Evolutionary conservation across 768 basidiomycete genomes (phyloP).

Genomic region (Nidula microcarpa): DNA sequence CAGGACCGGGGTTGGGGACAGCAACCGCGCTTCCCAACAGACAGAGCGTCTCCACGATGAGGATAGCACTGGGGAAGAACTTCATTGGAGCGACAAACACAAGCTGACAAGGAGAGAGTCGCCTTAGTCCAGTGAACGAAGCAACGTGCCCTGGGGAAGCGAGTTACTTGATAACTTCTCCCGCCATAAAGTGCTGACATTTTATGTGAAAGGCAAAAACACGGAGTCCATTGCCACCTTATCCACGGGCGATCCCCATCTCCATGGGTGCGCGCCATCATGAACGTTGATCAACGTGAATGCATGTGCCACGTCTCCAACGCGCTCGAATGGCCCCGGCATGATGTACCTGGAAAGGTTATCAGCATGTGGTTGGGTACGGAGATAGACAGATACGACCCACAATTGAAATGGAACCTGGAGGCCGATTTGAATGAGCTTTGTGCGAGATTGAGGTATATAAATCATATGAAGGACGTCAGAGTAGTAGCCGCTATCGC

Average conservation of each 20-base stretch:
- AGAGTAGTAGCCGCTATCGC: too few relatives aligned
- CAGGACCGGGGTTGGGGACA: neutral
- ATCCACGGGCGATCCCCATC: neutral
- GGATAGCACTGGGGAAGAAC: neutral
- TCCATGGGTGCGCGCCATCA: neutral
- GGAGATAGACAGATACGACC: neutral
- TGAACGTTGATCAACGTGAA: neutral
- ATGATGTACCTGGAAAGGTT: neutral
- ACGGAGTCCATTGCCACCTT: neutral
- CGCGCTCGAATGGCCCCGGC: neutral
- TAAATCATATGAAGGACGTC: too few relatives aligned
- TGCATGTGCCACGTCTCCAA: neutral
- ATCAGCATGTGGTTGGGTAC: neutral
- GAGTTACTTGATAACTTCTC: neutral
- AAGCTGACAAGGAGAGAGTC: neutral
- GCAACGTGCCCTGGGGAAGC: neutral
- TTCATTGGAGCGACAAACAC: neutral
- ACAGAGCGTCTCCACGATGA: neutral
- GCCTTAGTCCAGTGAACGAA: neutral
- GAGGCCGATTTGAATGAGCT: too few relatives aligned
- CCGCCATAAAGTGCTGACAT: conserved; percentile 7
- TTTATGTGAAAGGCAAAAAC: neutral
- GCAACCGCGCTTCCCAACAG: neutral
- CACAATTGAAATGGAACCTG: too few relatives aligned
- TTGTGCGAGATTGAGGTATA: too few relatives aligned